Conservation (phyloP, 2,329 filamentous ascomycete genomes). For the Rutstroemia sp. region DNA sequence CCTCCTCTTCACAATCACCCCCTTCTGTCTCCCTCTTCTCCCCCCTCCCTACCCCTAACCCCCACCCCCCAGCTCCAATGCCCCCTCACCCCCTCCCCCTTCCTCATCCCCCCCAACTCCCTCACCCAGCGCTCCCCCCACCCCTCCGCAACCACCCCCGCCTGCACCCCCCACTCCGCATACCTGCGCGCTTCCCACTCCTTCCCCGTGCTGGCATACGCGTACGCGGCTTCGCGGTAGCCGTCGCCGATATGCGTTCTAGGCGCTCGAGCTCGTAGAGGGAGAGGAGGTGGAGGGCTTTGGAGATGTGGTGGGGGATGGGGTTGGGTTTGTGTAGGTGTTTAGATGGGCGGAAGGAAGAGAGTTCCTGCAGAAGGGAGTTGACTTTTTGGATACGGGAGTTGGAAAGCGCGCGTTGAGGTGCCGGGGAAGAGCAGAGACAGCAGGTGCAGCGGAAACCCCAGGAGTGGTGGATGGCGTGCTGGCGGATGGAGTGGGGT, state of each 20-base stretch:
- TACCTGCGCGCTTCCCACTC: not conserved
- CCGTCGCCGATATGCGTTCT: not conserved
- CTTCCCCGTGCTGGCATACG: not conserved
- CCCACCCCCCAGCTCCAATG: not conserved
- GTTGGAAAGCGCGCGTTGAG: not conserved
- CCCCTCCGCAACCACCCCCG: not conserved
- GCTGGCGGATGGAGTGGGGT: slow-evolving; percentile 22
- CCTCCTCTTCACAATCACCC: not conserved
- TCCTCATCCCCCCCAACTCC: not conserved
- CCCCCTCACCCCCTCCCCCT: not conserved
- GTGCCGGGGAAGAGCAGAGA: slow-evolving; percentile 19
- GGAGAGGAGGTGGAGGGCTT: not conserved
- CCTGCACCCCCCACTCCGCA: not conserved
- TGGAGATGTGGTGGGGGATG: not conserved
- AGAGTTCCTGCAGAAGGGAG: not conserved
- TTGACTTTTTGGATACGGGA: not conserved
- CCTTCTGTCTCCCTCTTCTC: not conserved
- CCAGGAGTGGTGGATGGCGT: slow-evolving; percentile 29
- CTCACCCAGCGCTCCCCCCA: not conserved
- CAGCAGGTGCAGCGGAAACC: slow-evolving; percentile 33
- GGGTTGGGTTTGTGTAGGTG: not conserved
- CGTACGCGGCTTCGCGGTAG: not conserved
- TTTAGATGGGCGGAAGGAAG: not conserved
- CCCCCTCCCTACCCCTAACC: not conserved
- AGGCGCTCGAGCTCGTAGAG: not conserved